Evolutionary conservation across 2,329 filamentous ascomycete genomes (phyloP).

Genomic region (Talaromyces sp.): DNA sequence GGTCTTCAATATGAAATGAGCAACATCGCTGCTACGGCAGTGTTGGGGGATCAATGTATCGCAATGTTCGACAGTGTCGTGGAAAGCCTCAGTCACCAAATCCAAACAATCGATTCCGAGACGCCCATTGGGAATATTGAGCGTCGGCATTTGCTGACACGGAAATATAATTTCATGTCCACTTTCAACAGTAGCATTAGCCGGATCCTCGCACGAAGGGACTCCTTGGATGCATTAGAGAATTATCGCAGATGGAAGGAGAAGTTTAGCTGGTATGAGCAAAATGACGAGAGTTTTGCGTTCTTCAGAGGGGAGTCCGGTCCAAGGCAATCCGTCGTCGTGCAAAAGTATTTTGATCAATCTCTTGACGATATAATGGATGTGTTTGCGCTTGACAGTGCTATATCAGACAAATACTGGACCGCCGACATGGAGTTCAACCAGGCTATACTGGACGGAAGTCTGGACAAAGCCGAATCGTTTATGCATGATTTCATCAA

Average conservation of each 20-base stretch:
- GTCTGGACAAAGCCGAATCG: constrained; percentile 2
- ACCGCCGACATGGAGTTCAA: constrained; percentile 9
- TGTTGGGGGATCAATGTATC: constrained; percentile 21
- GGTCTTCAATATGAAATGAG: constrained; percentile 21
- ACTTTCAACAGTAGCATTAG: not conserved
- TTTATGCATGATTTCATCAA: constrained; percentile 20
- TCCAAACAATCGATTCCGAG: constrained; percentile 6
- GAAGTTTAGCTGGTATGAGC: constrained; percentile 4
- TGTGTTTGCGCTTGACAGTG: not conserved
- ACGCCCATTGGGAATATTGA: constrained; percentile 18
- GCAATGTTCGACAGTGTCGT: constrained; percentile 21
- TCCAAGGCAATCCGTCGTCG: not conserved
- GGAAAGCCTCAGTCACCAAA: constrained; percentile 2
- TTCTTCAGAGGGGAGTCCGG: not conserved
- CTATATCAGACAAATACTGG: constrained; percentile 7
- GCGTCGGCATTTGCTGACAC: constrained; percentile 9
- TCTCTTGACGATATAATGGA: constrained; percentile 10
- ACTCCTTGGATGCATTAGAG: not conserved
- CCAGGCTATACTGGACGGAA: not conserved
- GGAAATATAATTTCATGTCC: constrained; percentile 20
- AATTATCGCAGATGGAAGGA: constrained; percentile 8
- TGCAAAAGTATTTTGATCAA: not conserved
- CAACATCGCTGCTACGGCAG: constrained; percentile 17
- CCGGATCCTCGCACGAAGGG: not conserved
- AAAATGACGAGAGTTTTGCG: constrained; percentile 10